A percentile compares a stretch with the other conserved stretches of the same genome.
These are phyloP conservation scores for Dendrobium officinale DNA, from an alignment of 106 monocot species.

Conservation along the genomic window DNA sequence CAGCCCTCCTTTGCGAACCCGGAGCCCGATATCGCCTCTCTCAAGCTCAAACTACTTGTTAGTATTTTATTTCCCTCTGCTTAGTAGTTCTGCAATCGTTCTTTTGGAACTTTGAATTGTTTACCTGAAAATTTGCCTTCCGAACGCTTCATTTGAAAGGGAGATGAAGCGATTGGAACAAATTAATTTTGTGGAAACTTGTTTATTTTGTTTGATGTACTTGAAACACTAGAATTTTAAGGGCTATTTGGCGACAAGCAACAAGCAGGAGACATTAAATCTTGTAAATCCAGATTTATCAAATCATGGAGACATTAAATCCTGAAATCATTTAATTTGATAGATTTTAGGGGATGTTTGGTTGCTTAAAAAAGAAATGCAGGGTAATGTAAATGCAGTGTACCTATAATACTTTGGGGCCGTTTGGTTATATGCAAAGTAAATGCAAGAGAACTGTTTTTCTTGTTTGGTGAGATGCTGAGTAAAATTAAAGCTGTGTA, in stretches of 20 bases:
- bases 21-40: neutral
- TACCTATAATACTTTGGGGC: no score
- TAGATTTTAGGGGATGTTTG: no score
- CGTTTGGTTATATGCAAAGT: no score
- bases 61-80: neutral
- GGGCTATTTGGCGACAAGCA: neutral
- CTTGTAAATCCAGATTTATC: no score
- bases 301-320: no score
- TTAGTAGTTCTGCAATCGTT: neutral
- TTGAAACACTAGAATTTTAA: neutral
- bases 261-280: no score
- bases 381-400: no score
- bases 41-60: constrained; percentile 5
- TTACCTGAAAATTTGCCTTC: neutral
- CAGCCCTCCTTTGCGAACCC: neutral
- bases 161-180: neutral
- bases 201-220: neutral
- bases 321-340: no score
- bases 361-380: no score
- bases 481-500: no score
- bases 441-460: no score
- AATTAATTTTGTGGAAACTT: neutral
- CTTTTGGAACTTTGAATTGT: neutral
- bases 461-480: no score
- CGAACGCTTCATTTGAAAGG: neutral